These are phyloP conservation scores for Neurospora tetrasperma DNA, from an alignment of 495 filamentous ascomycete genomes.

Conservation along the genomic window DNA sequence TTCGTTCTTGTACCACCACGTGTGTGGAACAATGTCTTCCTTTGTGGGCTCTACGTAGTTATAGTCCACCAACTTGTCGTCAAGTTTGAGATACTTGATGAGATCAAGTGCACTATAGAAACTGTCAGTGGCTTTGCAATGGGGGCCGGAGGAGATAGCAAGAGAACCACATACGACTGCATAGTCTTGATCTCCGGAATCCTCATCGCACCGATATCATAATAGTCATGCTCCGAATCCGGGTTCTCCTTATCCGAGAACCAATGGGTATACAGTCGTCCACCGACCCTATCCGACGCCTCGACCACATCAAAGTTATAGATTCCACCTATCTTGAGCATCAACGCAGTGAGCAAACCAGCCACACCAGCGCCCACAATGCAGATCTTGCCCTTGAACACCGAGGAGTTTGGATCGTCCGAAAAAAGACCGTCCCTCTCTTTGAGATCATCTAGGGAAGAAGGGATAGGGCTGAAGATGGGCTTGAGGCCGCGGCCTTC, in stretches of 20 bases:
- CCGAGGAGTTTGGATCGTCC: not conserved
- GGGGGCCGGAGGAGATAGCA: too few species aligned
- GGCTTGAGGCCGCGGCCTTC: not conserved
- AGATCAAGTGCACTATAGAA: not conserved
- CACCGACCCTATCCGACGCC: conserved; percentile 19
- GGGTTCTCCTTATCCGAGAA: conserved; percentile 9
- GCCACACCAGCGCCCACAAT: conserved; percentile 32
- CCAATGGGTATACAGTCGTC: conserved; percentile 23
- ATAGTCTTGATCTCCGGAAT: conserved; percentile 25
- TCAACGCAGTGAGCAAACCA: conserved; percentile 30
- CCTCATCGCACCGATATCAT: conserved; percentile 36
- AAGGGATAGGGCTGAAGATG: not conserved
- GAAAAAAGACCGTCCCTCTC: not conserved
- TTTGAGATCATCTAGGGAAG: not conserved
- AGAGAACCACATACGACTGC: not conserved
- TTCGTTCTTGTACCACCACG: not conserved
- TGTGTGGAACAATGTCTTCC: not conserved
- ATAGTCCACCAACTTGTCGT: not conserved
- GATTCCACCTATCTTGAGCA: conserved; percentile 21
- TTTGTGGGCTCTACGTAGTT: not conserved
- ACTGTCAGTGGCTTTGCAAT: too few species aligned
- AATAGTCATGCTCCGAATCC: conserved; percentile 26
- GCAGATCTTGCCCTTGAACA: conserved; percentile 12
- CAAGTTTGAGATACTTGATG: not conserved
- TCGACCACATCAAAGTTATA: conserved; percentile 24